Evolutionary conservation across 2,329 filamentous ascomycete genomes (phyloP).

Genomic region (Delphinella strobiligena): DNA sequence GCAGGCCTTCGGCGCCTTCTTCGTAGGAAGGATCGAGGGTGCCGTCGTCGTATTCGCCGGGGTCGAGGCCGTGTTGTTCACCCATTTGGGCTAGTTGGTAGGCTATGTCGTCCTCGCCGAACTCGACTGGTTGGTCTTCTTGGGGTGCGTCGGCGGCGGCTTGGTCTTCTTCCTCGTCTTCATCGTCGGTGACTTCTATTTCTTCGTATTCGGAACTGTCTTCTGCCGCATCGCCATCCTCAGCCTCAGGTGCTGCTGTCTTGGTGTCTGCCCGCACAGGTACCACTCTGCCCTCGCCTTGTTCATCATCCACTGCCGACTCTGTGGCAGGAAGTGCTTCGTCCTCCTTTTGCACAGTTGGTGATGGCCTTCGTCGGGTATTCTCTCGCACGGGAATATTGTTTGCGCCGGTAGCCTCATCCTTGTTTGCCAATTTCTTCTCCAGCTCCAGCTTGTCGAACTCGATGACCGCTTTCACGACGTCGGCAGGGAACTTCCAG

Average conservation of each 20-base stretch:
- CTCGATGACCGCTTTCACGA: slow-evolving; percentile 60
- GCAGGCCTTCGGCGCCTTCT: slow-evolving; percentile 58
- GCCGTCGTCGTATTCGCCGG: slow-evolving; percentile 62
- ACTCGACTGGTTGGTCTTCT: slow-evolving; percentile 52
- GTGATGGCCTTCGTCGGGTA: slow-evolving; percentile 14
- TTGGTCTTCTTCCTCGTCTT: slow-evolving; percentile 34
- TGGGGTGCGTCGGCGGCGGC: slow-evolving; percentile 25
- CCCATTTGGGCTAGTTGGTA: slow-evolving; percentile 86
- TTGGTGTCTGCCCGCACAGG: background rate
- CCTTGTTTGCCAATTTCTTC: slow-evolving; percentile 36
- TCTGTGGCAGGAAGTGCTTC: slow-evolving; percentile 23
- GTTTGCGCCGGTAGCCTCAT: slow-evolving; percentile 17
- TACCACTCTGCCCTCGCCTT: slow-evolving; percentile 14
- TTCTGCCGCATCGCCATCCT: slow-evolving; percentile 22
- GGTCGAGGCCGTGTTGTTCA: slow-evolving; percentile 67
- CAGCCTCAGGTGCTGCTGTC: background rate
- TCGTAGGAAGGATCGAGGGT: slow-evolving; percentile 43
- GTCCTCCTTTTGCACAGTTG: slow-evolving; percentile 22
- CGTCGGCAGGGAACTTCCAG: slow-evolving; percentile 85
- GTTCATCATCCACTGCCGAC: slow-evolving; percentile 9
- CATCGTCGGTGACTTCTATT: slow-evolving; percentile 56
- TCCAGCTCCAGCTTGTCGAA: slow-evolving; percentile 63
- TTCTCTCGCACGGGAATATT: slow-evolving; percentile 9
- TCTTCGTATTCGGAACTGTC: slow-evolving; percentile 52
- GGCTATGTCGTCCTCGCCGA: slow-evolving; percentile 88